A percentile compares a stretch with the other conserved stretches of the same genome.
Evolutionary conservation across 805 yeast genomes (phyloP).

Genomic region (Saturnispora diversa): DNA sequence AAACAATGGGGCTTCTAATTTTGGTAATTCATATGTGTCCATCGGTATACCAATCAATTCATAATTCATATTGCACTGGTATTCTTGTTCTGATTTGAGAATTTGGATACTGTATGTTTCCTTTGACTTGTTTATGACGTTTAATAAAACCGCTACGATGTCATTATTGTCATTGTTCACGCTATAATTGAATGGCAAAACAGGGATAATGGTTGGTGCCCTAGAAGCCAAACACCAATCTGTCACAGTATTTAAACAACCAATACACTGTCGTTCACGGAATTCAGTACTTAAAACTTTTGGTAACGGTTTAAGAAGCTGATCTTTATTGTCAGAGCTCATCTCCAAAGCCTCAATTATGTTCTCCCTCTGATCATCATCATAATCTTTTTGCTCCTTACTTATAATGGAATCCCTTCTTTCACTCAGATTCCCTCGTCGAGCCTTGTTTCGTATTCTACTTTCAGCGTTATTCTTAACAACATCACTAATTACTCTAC

Average conservation of each 20-base stretch:
- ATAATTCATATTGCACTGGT: not conserved
- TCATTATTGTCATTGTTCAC: not conserved
- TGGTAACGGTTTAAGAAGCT: slow-evolving; percentile 12
- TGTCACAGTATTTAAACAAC: not conserved
- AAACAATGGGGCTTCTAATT: too few species aligned
- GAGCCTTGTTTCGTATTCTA: too few species aligned
- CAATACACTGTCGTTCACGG: slow-evolving; percentile 6
- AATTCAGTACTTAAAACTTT: slow-evolving; percentile 22
- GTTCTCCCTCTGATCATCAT: slow-evolving; percentile 11
- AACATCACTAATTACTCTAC: slow-evolving; percentile 9
- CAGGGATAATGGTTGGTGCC: not conserved
- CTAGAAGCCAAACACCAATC: not conserved
- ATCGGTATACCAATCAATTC: not conserved
- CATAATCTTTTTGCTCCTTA: slow-evolving; percentile 22
- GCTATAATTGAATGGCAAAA: not conserved
- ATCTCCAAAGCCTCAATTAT: not conserved
- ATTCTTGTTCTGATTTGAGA: not conserved
- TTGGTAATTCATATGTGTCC: not conserved
- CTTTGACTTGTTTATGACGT: not conserved
- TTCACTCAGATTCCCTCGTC: slow-evolving; percentile 13
- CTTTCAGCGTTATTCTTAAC: slow-evolving; percentile 1
- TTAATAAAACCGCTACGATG: not conserved
- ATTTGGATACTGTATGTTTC: not conserved
- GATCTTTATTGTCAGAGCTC: slow-evolving; percentile 6
- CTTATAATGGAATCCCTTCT: too few species aligned